A percentile compares a stretch with the other conserved stretches of the same genome.
These are phyloP conservation scores for Tillandsia leiboldiana DNA, from an alignment of 176 grass and related monocot species.

Conservation along the genomic window DNA sequence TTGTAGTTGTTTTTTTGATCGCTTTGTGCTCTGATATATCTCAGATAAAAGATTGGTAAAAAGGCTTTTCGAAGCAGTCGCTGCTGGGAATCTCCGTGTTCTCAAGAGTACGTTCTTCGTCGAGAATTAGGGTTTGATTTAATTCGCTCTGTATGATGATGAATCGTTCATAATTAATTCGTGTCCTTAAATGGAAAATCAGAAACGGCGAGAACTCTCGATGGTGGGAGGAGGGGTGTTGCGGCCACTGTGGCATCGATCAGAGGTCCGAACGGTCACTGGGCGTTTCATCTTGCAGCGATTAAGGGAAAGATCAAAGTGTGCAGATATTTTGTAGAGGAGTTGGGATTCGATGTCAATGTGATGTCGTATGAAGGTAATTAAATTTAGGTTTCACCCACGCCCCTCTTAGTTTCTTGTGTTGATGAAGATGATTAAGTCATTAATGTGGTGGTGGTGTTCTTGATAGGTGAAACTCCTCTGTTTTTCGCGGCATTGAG, in stretches of 20 bases:
- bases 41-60: background rate
- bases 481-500: slow-evolving; percentile 1
- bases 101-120: slow-evolving; percentile 26
- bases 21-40: background rate
- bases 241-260: background rate
- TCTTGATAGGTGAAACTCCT: slow-evolving; percentile 23
- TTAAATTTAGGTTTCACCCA: background rate
- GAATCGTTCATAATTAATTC: background rate
- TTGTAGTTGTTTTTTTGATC: too few species aligned
- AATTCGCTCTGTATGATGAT: background rate
- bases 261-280: slow-evolving; percentile 8
- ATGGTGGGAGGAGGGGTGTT: background rate
- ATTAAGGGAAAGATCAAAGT: slow-evolving; percentile 10
- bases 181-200: too few species aligned
- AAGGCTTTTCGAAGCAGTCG: slow-evolving; percentile 8
- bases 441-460: background rate
- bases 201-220: slow-evolving; percentile 11
- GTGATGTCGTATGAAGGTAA: background rate
- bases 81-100: slow-evolving; percentile 8
- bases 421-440: background rate
- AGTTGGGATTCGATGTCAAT: slow-evolving; percentile 14
- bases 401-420: too few species aligned
- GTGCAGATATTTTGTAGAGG: slow-evolving; percentile 32
- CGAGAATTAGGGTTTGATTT: background rate
- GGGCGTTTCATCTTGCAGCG: slow-evolving; percentile 29